phyloP scores from a whole-genome alignment of 2,329 filamentous ascomycete species.

The Pseudogymnoascus sp. region DNA sequence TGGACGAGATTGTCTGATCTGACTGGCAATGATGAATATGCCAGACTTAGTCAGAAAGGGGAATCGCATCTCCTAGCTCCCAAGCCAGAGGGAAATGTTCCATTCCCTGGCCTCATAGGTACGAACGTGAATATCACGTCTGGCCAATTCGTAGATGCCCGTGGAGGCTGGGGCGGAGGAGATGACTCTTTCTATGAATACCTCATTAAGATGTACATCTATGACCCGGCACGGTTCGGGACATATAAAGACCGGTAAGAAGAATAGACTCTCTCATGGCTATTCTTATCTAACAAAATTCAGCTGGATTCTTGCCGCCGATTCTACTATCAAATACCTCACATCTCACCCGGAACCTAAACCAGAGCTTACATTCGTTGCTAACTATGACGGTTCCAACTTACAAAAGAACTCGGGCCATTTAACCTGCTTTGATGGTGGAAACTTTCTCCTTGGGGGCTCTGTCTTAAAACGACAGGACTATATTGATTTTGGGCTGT shows the following conservation, averaged over 20 bases:
- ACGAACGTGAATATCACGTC: slow-evolving; percentile 55
- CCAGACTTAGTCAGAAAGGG: slow-evolving; percentile 55
- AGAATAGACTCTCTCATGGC: neutral
- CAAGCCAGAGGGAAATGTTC: slow-evolving; percentile 53
- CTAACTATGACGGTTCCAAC: slow-evolving; percentile 43
- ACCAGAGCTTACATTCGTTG: slow-evolving; percentile 66
- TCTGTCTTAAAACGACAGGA: slow-evolving; percentile 56
- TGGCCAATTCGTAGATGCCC: slow-evolving; percentile 58
- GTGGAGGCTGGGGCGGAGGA: slow-evolving; percentile 70
- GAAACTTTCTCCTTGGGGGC: slow-evolving; percentile 78
- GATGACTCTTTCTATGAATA: slow-evolving; percentile 84
- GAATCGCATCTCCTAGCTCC: slow-evolving; percentile 65
- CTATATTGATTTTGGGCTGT: slow-evolving; percentile 67
- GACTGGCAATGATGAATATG: slow-evolving; percentile 60
- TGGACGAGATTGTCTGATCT: slow-evolving; percentile 76
- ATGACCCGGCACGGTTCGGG: slow-evolving; percentile 57
- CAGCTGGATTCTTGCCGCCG: slow-evolving; percentile 67
- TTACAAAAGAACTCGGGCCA: slow-evolving; percentile 41
- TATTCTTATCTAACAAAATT: slow-evolving; percentile 30
- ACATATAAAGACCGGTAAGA: slow-evolving; percentile 51
- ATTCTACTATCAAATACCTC: slow-evolving; percentile 67
- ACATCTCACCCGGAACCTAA: slow-evolving; percentile 58
- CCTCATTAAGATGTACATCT: slow-evolving; percentile 84
- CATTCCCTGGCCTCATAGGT: slow-evolving; percentile 71
- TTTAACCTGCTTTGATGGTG: slow-evolving; percentile 74